Conservation (phyloP, 2,329 filamentous ascomycete genomes). For the Ceratocystis smalleyi region DNA sequence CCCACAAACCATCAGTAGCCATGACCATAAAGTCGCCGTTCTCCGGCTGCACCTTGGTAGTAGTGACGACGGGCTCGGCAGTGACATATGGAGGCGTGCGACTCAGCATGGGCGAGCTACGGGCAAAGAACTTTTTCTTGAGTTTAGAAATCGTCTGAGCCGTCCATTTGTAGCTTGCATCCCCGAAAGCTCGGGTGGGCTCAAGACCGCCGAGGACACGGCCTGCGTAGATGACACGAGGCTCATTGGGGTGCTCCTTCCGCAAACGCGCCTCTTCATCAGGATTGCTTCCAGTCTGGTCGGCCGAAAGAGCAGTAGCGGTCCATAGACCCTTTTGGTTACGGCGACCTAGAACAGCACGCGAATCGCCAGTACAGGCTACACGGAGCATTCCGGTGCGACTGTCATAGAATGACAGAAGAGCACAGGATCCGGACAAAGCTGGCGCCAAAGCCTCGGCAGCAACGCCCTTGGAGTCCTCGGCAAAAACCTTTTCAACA, state of each 20-base stretch:
- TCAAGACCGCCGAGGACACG: constrained; percentile 84
- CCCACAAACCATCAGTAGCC: constrained; percentile 94
- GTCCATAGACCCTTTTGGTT: constrained; percentile 75
- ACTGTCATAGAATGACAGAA: constrained; percentile 92
- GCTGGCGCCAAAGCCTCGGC: constrained; percentile 86
- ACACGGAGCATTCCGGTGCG: constrained; percentile 76
- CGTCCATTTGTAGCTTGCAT: constrained; percentile 94
- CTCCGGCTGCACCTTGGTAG: constrained; percentile 75
- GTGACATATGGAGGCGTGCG: constrained; percentile 95
- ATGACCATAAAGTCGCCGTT: constrained; percentile 92
- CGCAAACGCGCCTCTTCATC: constrained; percentile 72
- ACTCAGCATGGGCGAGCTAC: constrained; percentile 58
- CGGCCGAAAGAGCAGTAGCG: constrained; percentile 74
- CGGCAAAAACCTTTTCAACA: constrained; percentile 78
- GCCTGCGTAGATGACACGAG: constrained; percentile 73
- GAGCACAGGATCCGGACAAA: constrained; percentile 88
- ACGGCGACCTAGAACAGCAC: constrained; percentile 76
- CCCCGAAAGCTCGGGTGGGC: constrained; percentile 85
- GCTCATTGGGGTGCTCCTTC: constrained; percentile 75
- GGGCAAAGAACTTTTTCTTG: constrained; percentile 74
- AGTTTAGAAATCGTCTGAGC: constrained; percentile 69
- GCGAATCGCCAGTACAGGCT: constrained; percentile 90
- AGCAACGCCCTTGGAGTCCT: constrained; percentile 75
- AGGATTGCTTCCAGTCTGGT: constrained; percentile 82
- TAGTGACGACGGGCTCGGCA: constrained; percentile 86